Percentiles rank a stretch among this genome's conserved stretches.
Evolutionary conservation across 495 filamentous ascomycete species (phyloP).

Genomic region (Penicillium canariense): DNA sequence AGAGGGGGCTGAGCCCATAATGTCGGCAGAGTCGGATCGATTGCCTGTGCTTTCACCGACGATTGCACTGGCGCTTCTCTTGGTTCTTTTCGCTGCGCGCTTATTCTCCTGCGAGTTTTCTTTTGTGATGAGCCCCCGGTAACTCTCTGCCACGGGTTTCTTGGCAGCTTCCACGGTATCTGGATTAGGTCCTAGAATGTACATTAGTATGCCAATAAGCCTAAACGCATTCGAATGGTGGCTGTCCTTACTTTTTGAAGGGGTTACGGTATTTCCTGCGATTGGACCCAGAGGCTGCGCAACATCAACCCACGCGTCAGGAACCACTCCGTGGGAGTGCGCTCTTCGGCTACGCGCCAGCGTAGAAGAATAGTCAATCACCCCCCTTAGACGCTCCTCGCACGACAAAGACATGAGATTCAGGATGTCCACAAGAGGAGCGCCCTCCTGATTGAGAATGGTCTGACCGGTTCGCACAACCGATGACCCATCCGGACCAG

Average conservation of each 20-base stretch:
- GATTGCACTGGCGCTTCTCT: constrained; percentile 40
- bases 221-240: background rate
- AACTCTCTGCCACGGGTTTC: constrained; percentile 36
- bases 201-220: constrained; percentile 12
- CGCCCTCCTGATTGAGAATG: constrained; percentile 63
- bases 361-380: constrained; percentile 68
- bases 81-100: constrained; percentile 50
- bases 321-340: constrained; percentile 70
- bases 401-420: constrained; percentile 72
- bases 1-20: constrained; percentile 43
- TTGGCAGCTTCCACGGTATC: constrained; percentile 17
- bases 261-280: constrained; percentile 43
- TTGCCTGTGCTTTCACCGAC: constrained; percentile 9
- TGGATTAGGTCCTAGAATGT: constrained; percentile 33
- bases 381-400: constrained; percentile 63
- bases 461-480: constrained; percentile 57
- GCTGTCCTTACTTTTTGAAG: constrained; percentile 58
- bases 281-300: constrained; percentile 44
- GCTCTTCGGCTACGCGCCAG: constrained; percentile 63
- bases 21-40: constrained; percentile 36
- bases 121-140: constrained; percentile 30
- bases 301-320: constrained; percentile 66
- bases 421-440: constrained; percentile 69
- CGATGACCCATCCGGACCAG: constrained; percentile 52
- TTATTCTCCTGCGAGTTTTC: constrained; percentile 48